phyloP scores from a whole-genome alignment of 1,284 basidiomycete genomes.

The Boletus holoroseus region DNA sequence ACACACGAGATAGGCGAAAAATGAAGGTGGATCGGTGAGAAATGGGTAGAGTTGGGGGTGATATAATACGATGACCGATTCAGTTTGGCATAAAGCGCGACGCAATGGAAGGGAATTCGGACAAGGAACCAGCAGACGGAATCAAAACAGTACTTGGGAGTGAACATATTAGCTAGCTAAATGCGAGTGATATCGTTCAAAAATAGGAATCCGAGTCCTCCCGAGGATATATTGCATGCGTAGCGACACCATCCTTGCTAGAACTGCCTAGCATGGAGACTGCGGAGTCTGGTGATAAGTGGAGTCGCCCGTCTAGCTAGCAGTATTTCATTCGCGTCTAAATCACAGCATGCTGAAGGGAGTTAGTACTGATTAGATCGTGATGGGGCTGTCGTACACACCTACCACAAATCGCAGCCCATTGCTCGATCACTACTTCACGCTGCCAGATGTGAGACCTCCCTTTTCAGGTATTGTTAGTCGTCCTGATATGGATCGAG shows the following conservation, averaged over 20 bases:
- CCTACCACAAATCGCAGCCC: conserved; percentile 12
- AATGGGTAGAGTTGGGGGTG: neutral
- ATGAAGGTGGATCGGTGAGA: neutral
- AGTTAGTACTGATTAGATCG: conserved; percentile 9
- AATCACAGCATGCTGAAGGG: conserved; percentile 6
- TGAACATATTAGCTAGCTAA: conserved; percentile 1
- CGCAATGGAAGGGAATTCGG: neutral
- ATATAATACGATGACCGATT: neutral
- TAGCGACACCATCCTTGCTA: neutral
- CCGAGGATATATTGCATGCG: conserved; percentile 7
- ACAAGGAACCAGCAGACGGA: neutral
- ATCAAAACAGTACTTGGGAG: neutral
- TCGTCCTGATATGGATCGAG: conserved; percentile 5
- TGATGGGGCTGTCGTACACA: conserved; percentile 5
- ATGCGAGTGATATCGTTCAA: conserved; percentile 12
- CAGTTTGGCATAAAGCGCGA: neutral
- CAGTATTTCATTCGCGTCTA: conserved; percentile 11
- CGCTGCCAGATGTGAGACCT: neutral
- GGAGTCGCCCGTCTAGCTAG: neutral
- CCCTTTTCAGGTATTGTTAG: conserved; percentile 10
- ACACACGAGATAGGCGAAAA: neutral
- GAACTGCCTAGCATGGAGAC: neutral
- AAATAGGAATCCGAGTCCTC: neutral
- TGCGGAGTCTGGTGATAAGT: neutral
- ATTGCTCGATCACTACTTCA: conserved; percentile 14